These are phyloP conservation scores for Termitomyces sp. DNA, from an alignment of 768 basidiomycete species.

Conservation along the genomic window DNA sequence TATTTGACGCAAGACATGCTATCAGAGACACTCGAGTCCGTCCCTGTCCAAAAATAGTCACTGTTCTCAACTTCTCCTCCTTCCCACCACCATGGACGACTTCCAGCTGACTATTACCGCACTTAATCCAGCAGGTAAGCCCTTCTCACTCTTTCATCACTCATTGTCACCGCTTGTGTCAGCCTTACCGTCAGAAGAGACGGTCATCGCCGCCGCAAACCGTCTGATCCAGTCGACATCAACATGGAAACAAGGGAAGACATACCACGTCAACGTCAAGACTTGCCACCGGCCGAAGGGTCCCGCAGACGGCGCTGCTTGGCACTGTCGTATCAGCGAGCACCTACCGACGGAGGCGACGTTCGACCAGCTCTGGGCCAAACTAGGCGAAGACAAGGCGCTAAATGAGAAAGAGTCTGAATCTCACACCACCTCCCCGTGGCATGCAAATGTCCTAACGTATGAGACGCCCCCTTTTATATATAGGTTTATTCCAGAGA, in stretches of 20 bases:
- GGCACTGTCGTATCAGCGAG: conserved; percentile 66
- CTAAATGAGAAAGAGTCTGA: conserved; percentile 61
- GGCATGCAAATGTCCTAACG: conserved; percentile 10
- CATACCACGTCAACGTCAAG: conserved; percentile 51
- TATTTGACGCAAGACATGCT: neutral
- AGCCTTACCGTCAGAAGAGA: conserved; percentile 63
- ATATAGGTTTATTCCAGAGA: conserved; percentile 57
- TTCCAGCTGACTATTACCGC: conserved; percentile 13
- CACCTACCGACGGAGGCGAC: conserved; percentile 62
- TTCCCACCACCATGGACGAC: conserved; percentile 17
- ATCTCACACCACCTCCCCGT: conserved; percentile 7
- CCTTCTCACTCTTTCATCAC: neutral
- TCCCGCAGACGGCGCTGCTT: conserved; percentile 50
- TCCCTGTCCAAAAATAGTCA: conserved; percentile 9
- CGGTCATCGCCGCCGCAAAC: conserved; percentile 45
- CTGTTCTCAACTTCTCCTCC: conserved; percentile 2
- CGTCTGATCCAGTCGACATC: conserved; percentile 51
- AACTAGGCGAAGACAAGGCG: conserved; percentile 60
- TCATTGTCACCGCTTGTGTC: neutral
- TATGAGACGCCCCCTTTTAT: conserved; percentile 7
- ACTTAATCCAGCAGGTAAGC: conserved; percentile 10
- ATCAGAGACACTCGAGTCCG: neutral
- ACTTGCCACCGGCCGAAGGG: conserved; percentile 49
- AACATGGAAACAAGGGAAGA: conserved; percentile 67
- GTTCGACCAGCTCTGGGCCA: conserved; percentile 71